phyloP scores from a whole-genome alignment of 2,329 filamentous ascomycete species.

The Alternaria alternata region DNA sequence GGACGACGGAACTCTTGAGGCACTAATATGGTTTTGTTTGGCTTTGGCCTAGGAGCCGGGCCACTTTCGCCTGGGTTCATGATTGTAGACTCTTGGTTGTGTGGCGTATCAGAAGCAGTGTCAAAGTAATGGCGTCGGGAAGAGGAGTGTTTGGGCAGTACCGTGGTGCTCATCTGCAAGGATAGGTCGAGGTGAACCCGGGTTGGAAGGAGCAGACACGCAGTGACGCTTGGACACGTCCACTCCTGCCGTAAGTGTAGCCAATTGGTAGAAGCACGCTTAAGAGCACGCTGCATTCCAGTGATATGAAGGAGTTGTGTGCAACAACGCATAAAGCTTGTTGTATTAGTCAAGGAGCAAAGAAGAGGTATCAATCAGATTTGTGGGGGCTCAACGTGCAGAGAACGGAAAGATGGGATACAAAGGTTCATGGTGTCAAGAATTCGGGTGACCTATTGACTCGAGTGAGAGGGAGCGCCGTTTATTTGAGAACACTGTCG shows the following conservation, averaged over 20 bases:
- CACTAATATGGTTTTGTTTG: constrained; percentile 29
- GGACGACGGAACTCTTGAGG: constrained; percentile 29
- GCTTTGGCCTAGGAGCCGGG: constrained; percentile 16
- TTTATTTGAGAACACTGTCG: background rate
- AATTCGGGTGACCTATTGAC: background rate
- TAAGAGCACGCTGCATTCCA: background rate
- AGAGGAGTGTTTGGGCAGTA: background rate
- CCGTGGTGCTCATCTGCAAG: background rate
- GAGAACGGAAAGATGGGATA: background rate
- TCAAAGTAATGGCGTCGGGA: background rate
- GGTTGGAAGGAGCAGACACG: constrained; percentile 11
- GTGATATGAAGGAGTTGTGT: background rate
- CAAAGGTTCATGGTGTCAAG: background rate
- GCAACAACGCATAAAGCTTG: background rate
- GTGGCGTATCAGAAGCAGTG: background rate
- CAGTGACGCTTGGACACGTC: background rate
- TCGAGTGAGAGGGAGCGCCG: background rate
- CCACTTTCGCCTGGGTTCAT: background rate
- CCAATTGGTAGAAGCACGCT: background rate
- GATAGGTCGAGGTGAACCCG: constrained; percentile 9
- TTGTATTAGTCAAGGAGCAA: background rate
- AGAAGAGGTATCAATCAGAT: background rate
- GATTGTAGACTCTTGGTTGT: background rate
- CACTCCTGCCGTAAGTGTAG: background rate
- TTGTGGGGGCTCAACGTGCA: background rate